Conservation (phyloP, 768 basidiomycete species). For the Infundibulicybe gibba region DNA sequence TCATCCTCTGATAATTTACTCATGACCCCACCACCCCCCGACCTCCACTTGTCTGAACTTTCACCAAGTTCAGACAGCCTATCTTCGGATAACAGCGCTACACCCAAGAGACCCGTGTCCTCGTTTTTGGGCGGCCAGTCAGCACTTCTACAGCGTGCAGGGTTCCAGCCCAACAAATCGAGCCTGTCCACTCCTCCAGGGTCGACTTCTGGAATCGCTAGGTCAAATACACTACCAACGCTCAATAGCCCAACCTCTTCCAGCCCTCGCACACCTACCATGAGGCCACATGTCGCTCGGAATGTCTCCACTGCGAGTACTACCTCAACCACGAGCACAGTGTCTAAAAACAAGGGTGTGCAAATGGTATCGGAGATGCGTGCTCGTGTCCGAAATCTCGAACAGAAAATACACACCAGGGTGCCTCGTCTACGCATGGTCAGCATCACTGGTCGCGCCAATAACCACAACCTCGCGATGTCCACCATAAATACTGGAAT, state of each 20-base stretch:
- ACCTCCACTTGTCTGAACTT: slow-evolving; percentile 59
- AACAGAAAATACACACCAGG: slow-evolving; percentile 85
- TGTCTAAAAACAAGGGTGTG: slow-evolving; percentile 75
- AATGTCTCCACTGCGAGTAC: slow-evolving; percentile 36
- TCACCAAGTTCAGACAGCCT: slow-evolving; percentile 38
- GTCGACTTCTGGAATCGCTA: slow-evolving; percentile 35
- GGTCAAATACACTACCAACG: slow-evolving; percentile 57
- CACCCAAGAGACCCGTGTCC: slow-evolving; percentile 32
- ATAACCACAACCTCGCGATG: slow-evolving; percentile 30
- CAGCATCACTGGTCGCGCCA: slow-evolving; percentile 59
- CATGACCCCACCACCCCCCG: slow-evolving; percentile 52
- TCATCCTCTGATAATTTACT: slow-evolving; percentile 56
- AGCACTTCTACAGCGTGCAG: slow-evolving; percentile 46
- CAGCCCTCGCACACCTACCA: slow-evolving; percentile 43
- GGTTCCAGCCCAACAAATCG: slow-evolving; percentile 42
- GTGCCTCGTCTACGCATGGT: slow-evolving; percentile 83
- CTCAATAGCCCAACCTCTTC: slow-evolving; percentile 37
- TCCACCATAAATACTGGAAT: slow-evolving; percentile 19
- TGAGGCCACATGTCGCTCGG: slow-evolving; percentile 32
- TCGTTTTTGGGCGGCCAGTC: slow-evolving; percentile 39
- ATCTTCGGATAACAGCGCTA: slow-evolving; percentile 26
- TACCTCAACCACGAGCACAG: slow-evolving; percentile 39
- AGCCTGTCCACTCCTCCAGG: slow-evolving; percentile 42
- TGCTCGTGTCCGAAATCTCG: slow-evolving; percentile 74
- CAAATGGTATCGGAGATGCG: slow-evolving; percentile 95